A percentile compares a stretch with the other conserved stretches of the same genome.
Evolutionary conservation across 2,329 filamentous ascomycete genomes (phyloP).

Genomic region (Cercospora sp.): DNA sequence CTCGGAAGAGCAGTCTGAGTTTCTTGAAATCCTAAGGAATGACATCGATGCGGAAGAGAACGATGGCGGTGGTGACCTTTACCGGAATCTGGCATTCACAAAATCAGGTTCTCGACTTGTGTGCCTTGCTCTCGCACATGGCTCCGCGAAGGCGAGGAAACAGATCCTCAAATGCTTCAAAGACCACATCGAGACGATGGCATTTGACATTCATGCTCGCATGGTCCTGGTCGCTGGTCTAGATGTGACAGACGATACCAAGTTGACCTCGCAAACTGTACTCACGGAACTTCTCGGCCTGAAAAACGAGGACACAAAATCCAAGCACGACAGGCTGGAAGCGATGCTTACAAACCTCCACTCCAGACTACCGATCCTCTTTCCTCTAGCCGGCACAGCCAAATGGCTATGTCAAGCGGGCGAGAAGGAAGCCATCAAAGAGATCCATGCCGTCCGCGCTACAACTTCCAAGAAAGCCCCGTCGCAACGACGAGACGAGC

Average conservation of each 20-base stretch:
- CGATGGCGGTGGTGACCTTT: slow-evolving; percentile 70
- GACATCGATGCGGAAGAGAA: slow-evolving; percentile 67
- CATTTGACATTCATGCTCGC: slow-evolving; percentile 75
- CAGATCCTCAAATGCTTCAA: slow-evolving; percentile 85
- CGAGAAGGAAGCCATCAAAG: slow-evolving; percentile 67
- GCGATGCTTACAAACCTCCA: slow-evolving; percentile 69
- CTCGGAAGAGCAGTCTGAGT: slow-evolving; percentile 80
- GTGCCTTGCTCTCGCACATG: slow-evolving; percentile 78
- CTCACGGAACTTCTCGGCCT: slow-evolving; percentile 81
- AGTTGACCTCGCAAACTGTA: slow-evolving; percentile 79
- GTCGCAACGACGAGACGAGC: slow-evolving; percentile 70
- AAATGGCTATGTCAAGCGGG: slow-evolving; percentile 65
- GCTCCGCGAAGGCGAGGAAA: slow-evolving; percentile 89
- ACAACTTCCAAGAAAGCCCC: slow-evolving; percentile 92
- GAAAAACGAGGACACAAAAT: slow-evolving; percentile 51
- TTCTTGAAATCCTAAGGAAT: slow-evolving; percentile 85
- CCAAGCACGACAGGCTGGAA: slow-evolving; percentile 55
- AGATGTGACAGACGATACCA: slow-evolving; percentile 93
- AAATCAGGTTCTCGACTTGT: slow-evolving; percentile 81
- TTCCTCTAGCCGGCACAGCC: slow-evolving; percentile 68
- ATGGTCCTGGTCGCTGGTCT: slow-evolving; percentile 80
- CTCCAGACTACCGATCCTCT: slow-evolving; percentile 69
- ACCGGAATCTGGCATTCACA: slow-evolving; percentile 96
- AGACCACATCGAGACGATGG: slow-evolving; percentile 82
- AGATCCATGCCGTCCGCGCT: slow-evolving; percentile 76